phyloP scores from a whole-genome alignment of 2,329 filamentous ascomycete species.

The Tolypocladium tundrense region DNA sequence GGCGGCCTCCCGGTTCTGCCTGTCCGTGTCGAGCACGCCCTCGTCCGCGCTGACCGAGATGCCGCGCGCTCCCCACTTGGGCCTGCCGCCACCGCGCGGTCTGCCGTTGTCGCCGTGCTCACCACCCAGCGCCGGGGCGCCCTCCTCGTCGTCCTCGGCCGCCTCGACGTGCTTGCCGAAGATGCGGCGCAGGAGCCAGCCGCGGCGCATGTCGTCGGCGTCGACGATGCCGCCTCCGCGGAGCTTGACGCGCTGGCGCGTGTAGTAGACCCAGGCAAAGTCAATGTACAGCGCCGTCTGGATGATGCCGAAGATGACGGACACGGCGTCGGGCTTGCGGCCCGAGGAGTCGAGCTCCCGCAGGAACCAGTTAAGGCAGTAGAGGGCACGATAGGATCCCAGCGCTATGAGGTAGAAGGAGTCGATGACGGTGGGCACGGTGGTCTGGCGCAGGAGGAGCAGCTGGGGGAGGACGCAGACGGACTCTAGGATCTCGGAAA shows the following conservation, averaged over 20 bases:
- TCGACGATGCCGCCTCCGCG: slow-evolving; percentile 79
- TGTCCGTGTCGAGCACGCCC: slow-evolving; percentile 40
- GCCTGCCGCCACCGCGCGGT: slow-evolving; percentile 21
- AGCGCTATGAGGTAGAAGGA: slow-evolving; percentile 89
- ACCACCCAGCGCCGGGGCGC: slow-evolving; percentile 35
- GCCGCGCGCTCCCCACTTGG: slow-evolving; percentile 53
- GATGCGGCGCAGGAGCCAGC: slow-evolving; percentile 73
- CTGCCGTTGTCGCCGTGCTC: slow-evolving; percentile 14
- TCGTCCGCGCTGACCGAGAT: slow-evolving; percentile 60
- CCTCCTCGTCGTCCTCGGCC: slow-evolving; percentile 54
- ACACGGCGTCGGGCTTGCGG: slow-evolving; percentile 55
- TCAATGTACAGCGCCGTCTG: slow-evolving; percentile 87
- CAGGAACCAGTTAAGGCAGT: slow-evolving; percentile 85
- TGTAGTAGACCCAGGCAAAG: slow-evolving; percentile 96
- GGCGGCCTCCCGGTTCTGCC: slow-evolving; percentile 33
- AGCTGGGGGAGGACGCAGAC: slow-evolving; percentile 86
- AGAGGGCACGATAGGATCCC: slow-evolving; percentile 78
- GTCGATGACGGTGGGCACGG: slow-evolving; percentile 88
- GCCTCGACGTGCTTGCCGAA: slow-evolving; percentile 50
- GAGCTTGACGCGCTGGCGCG: slow-evolving; percentile 86
- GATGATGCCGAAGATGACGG: slow-evolving; percentile 76
- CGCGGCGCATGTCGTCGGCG: slow-evolving; percentile 73
- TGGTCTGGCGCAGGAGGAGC: slow-evolving; percentile 85
- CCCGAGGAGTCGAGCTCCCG: slow-evolving; percentile 51
- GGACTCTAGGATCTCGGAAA: slow-evolving; percentile 86